These are phyloP conservation scores for Plantago coronopus DNA, from an alignment of 305 asterid species.

Conservation along the genomic window DNA sequence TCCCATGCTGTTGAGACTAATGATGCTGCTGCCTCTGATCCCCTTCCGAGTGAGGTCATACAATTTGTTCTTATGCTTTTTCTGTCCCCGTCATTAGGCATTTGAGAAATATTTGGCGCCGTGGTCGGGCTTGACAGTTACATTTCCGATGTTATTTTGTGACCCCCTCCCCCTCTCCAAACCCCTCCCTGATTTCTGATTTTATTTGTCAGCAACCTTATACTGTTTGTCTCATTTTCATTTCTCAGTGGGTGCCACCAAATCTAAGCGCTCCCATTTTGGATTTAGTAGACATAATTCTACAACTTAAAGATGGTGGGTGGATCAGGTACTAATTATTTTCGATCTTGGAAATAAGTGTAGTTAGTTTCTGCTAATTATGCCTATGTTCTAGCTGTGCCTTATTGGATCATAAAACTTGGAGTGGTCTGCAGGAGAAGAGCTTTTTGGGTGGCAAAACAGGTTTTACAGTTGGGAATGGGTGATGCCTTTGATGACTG, in stretches of 20 bases:
- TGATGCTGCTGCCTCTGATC: slow-evolving; percentile 42
- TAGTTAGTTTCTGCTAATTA: slow-evolving; percentile 13
- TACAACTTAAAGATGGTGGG: slow-evolving; percentile 98
- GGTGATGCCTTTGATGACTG: slow-evolving; percentile 99
- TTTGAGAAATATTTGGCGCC: slow-evolving; percentile 9
- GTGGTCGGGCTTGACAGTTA: slow-evolving; percentile 15
- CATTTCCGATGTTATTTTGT: slow-evolving; percentile 14
- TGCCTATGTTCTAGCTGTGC: slow-evolving; percentile 20
- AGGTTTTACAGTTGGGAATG: slow-evolving; percentile 95
- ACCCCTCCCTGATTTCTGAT: too few relatives aligned
- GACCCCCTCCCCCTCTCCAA: too few relatives aligned
- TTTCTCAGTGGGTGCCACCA: slow-evolving; percentile 88
- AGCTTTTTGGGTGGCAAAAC: slow-evolving; percentile 98
- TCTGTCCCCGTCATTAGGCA: slow-evolving; percentile 10
- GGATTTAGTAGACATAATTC: slow-evolving; percentile 81
- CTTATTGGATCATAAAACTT: slow-evolving; percentile 24
- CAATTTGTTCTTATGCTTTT: slow-evolving; percentile 12
- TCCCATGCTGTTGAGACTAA: slow-evolving; percentile 39
- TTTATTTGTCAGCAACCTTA: slow-evolving; percentile 22
- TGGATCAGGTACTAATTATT: slow-evolving; percentile 77
- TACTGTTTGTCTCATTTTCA: slow-evolving; percentile 26
- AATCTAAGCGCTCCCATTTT: slow-evolving; percentile 74
- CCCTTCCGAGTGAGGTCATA: slow-evolving; percentile 79
- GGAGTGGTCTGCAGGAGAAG: slow-evolving; percentile 61
- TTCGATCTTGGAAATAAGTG: slow-evolving; percentile 18